Base-by-base conservation (phyloP, 192 early-diverging fungal species). In the Podila minutissima region DNA sequence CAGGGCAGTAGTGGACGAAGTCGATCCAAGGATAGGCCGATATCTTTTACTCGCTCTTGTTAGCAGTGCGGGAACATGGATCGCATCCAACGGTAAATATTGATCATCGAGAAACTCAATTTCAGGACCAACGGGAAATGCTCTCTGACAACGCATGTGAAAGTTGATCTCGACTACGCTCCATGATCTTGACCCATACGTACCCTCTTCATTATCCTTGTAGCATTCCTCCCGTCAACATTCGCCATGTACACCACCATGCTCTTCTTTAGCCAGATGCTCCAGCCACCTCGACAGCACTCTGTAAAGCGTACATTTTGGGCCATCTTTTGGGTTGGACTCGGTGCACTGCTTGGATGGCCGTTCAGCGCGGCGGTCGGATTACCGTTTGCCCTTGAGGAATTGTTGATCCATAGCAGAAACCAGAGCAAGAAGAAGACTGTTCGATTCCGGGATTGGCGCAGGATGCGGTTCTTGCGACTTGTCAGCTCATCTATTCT, bases 171-270 rank as follows among this genome's bases (percentile, higher is more conserved):
- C 41, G 15, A 46, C 15, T 46, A 46, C 2, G 13, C 12, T 46
- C 15, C 41, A 46, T 20, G 26, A 66, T 46, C 26, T 26, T 26
- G n/a, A 35, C 67, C n/a, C 61, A 66, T 24, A 37, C 9, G 9
- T 37, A 61, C 31, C 38, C 75, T 70, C 38, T 26, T 32, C 10
- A 46, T 35, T 35, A 1, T 53, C 41, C 28, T 12, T 26, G 41
- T 69, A 84, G 96, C 96, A 32, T 91, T 90, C 75, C 83, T 99
- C 35, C 98, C 98, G 0, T 96, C 96, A 13, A 89, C 94, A 28
- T 97, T 98, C 86, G 91, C 95, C 55, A 99, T 98, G 98, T 92
- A 90, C 69, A 77, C 88, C n/a, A 86, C 89, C 9, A 92, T 91
- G 67, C 69, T 97, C 38, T 96, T 95, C 3, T 90, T 91, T 49